A percentile compares a stretch with the other conserved stretches of the same genome.
Conservation (phyloP, 352 stramenopile species). For the Aphanomyces invadans region DNA sequence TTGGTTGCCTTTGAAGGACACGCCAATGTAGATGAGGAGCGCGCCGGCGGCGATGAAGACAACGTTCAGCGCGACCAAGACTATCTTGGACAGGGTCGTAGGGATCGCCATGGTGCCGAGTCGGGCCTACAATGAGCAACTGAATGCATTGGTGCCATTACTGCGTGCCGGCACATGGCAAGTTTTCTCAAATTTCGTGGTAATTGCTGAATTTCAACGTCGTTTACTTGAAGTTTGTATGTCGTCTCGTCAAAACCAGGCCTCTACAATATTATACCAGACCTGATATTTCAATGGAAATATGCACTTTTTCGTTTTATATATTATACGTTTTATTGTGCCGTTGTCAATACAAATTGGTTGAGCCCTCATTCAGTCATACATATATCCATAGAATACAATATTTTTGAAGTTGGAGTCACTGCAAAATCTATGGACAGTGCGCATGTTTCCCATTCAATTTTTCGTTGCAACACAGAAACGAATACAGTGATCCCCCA, state of each 20-base stretch:
- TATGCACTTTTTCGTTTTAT: too few relatives aligned
- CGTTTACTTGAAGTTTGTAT: not conserved
- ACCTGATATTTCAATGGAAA: too few relatives aligned
- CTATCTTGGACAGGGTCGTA: constrained; percentile 26
- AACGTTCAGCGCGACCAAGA: constrained; percentile 60
- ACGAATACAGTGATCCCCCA: too few relatives aligned
- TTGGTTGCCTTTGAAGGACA: constrained; percentile 45
- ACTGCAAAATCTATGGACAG: too few relatives aligned
- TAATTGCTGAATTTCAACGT: too few relatives aligned
- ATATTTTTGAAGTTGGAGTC: too few relatives aligned
- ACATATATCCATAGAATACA: too few relatives aligned
- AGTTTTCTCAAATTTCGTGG: too few relatives aligned
- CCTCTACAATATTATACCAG: not conserved
- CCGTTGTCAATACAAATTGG: not conserved
- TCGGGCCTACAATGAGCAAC: too few relatives aligned
- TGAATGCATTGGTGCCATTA: not conserved
- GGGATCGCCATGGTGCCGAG: constrained; percentile 12
- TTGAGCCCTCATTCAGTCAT: not conserved
- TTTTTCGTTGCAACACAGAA: too few relatives aligned
- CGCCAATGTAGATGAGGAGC: constrained; percentile 57
- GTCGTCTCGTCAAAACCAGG: not conserved
- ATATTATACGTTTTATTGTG: too few relatives aligned
- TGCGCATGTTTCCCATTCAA: too few relatives aligned
- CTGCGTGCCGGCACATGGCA: not conserved
- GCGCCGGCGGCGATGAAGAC: constrained; percentile 54